phyloP scores from a whole-genome alignment of 2,329 filamentous ascomycete species.

The Alternaria sp. region DNA sequence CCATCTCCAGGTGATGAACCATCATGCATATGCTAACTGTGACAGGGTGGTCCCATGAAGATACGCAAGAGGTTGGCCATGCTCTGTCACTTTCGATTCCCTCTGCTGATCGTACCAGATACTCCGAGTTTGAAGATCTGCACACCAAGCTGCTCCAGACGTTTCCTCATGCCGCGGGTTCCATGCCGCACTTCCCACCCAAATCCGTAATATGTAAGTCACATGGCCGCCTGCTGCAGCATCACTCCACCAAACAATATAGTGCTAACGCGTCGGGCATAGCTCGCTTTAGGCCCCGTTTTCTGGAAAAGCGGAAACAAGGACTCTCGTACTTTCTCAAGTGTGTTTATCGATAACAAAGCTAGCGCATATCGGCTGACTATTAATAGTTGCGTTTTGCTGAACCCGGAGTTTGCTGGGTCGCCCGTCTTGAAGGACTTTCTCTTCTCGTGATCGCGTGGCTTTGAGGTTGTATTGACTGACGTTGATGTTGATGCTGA shows the following conservation, averaged over 20 bases:
- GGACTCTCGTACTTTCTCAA: slow-evolving; percentile 93
- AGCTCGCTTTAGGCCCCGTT: slow-evolving; percentile 76
- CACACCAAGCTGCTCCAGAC: slow-evolving; percentile 74
- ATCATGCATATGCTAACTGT: slow-evolving; percentile 15
- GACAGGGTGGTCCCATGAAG: slow-evolving; percentile 62
- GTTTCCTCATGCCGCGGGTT: slow-evolving; percentile 82
- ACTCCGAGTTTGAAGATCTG: slow-evolving; percentile 92
- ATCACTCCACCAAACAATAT: slow-evolving; percentile 31
- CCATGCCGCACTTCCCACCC: slow-evolving; percentile 87
- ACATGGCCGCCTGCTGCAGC: slow-evolving; percentile 13
- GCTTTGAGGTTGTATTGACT: background rate
- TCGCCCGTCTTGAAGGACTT: slow-evolving; percentile 93
- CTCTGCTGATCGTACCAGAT: slow-evolving; percentile 58
- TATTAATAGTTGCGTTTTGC: slow-evolving; percentile 74
- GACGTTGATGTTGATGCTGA: background rate
- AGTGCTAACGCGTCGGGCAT: slow-evolving; percentile 17
- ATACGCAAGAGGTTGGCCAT: slow-evolving; percentile 63
- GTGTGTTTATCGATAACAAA: slow-evolving; percentile 59
- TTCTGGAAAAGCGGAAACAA: slow-evolving; percentile 81
- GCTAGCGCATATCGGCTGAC: slow-evolving; percentile 37
- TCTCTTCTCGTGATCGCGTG: slow-evolving; percentile 64
- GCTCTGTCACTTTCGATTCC: background rate
- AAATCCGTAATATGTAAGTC: slow-evolving; percentile 85
- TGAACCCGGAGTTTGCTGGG: slow-evolving; percentile 92
- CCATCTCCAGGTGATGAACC: slow-evolving; percentile 6